phyloP scores from a whole-genome alignment of 306 rosid genomes.

The Fagus crenata region DNA sequence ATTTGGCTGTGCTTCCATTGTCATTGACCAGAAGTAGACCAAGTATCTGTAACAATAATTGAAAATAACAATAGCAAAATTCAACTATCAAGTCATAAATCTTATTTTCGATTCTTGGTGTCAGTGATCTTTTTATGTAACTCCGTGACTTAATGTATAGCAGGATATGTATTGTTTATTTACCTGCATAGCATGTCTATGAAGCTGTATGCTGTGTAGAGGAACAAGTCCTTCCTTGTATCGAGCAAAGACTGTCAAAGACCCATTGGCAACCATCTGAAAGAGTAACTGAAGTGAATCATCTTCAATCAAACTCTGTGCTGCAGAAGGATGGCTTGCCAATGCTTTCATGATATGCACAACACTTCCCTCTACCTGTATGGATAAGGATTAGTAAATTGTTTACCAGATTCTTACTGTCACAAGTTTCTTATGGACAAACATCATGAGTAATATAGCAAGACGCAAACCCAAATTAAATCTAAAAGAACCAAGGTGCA shows the following conservation, averaged over 20 bases:
- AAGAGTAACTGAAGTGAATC: slow-evolving; percentile 90
- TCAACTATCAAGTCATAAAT: slow-evolving; percentile 30
- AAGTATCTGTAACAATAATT: slow-evolving; percentile 64
- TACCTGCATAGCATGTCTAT: slow-evolving; percentile 99
- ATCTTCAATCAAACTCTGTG: slow-evolving; percentile 93
- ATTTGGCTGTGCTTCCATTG: slow-evolving; percentile 92
- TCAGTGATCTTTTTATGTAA: slow-evolving; percentile 13
- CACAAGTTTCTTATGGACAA: background rate
- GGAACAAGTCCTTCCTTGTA: slow-evolving; percentile 93
- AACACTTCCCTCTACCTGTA: slow-evolving; percentile 92
- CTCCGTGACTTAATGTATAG: slow-evolving; percentile 16
- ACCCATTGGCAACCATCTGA: slow-evolving; percentile 91
- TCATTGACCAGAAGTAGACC: slow-evolving; percentile 92
- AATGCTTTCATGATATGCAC: slow-evolving; percentile 99
- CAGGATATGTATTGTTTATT: slow-evolving; percentile 21
- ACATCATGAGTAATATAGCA: slow-evolving; percentile 9
- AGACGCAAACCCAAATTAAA: background rate
- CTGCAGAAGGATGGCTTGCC: slow-evolving; percentile 91
- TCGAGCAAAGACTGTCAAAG: slow-evolving; percentile 70
- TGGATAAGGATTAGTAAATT: slow-evolving; percentile 26
- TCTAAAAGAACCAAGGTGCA: slow-evolving; percentile 5
- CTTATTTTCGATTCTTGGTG: slow-evolving; percentile 29
- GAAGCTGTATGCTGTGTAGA: slow-evolving; percentile 96
- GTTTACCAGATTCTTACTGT: background rate
- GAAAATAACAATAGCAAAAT: slow-evolving; percentile 33